Percentiles rank a stretch among this genome's conserved stretches.
Evolutionary conservation across 2,329 filamentous ascomycete species (phyloP).

Genomic region (Chaetomium sp.): DNA sequence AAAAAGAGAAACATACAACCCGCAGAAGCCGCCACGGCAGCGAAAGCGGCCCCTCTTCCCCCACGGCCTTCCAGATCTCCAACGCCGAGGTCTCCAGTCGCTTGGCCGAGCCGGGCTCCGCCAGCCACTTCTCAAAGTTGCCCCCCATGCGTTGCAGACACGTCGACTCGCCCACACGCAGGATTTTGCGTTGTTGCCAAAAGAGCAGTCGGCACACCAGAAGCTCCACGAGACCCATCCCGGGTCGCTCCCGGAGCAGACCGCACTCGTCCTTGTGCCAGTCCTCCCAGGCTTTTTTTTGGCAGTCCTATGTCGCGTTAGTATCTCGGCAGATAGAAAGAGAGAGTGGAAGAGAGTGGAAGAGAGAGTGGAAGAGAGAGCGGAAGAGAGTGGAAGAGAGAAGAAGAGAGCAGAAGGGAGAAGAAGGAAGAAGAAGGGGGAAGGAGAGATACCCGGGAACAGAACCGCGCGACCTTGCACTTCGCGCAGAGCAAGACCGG

Average conservation of each 20-base stretch:
- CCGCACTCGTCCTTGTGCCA: conserved; percentile 30
- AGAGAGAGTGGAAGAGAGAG: too few species aligned
- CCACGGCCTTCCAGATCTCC: conserved; percentile 12
- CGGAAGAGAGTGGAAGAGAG: too few species aligned
- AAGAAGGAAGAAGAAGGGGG: too few species aligned
- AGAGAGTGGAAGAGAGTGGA: too few species aligned
- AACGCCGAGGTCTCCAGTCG: conserved; percentile 13
- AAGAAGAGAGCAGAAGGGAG: too few species aligned
- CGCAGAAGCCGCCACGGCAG: conserved; percentile 18
- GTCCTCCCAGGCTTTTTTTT: conserved; percentile 25
- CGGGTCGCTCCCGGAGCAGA: conserved; percentile 18
- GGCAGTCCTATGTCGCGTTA: conserved; percentile 23
- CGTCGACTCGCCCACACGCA: conserved; percentile 18
- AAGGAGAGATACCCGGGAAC: conserved; percentile 23
- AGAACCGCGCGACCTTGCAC: conserved; percentile 26
- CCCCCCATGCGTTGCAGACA: conserved; percentile 21
- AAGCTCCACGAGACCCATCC: conserved; percentile 17
- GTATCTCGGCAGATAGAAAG: neutral
- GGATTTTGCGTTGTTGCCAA: conserved; percentile 19
- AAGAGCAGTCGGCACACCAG: conserved; percentile 25
- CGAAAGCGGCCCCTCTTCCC: conserved; percentile 8
- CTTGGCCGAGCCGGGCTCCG: conserved; percentile 8
- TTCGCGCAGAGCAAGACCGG: conserved; percentile 18
- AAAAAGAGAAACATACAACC: conserved; percentile 14
- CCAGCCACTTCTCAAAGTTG: conserved; percentile 22